Evolutionary conservation across 208 protist species (phyloP), one percentile per base, ranked within the genome.

Genomic region (Leishmania guyanensis): DNA sequence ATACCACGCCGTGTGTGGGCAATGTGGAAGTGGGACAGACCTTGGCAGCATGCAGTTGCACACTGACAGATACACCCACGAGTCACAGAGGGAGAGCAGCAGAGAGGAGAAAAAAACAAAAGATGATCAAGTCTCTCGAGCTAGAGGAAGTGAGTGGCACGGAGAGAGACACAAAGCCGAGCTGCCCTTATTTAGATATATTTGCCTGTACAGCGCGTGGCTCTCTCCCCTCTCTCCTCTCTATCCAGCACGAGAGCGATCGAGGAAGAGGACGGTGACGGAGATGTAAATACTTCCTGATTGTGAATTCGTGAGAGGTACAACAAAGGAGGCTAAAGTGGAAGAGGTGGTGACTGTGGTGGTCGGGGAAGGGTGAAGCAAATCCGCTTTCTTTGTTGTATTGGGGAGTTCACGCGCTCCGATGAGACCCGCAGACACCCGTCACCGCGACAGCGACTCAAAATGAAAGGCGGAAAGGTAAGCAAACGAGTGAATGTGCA

Each of bases 21-120:
- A 0, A 43, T 69, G 10, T 43, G 39, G 36, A 5, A 36, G 10
- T 1, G 60, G 39, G 5, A 17, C 9, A 10, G n/a, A 36, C 36
- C 2, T n/a, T 29, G n/a, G 60, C 22, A 65, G n/a, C 0, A 5
- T 9, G 10, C n/a, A 36, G 60, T 43, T 12, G 5, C 66, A n/a
- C 65, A 43, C 36, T 48, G 36, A n/a, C 36, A 39, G 22, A 48
- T n/a, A 48, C 65, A 70, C 65, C 17, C 36, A 70, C 65, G 48
- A 36, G 78, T 46, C 62, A 74, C 12, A 68, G 33, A 74, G 39
- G 51, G 29, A 78, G 68, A 62, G 65, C 3, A n/a, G 36, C 65
- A 48, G 10, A 43, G 36, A 3, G n/a, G 9, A 65, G 26, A 12
- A 10, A 36, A 8, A 54, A 8, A 36, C 5, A 65, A 36, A 65